Base-by-base conservation (phyloP, 169 alveolate species). In the Miamiensis avidus region DNA sequence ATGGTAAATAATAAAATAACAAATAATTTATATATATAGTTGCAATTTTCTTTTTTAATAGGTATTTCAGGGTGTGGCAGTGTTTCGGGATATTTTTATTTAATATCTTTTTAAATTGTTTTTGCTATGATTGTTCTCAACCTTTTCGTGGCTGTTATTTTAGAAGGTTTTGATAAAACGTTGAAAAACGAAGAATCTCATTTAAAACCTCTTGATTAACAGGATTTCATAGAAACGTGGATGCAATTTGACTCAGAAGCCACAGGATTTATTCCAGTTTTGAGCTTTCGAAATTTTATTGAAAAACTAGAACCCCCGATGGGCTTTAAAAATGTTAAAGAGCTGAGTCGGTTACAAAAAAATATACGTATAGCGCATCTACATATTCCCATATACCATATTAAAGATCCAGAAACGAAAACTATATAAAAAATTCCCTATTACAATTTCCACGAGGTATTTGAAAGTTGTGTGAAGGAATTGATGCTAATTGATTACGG, bases 61-160 rank as follows among this genome's bases (percentile, higher is more conserved):
- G 81, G 89, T 0, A 32, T 85, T 26, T 77, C 34, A 75, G 89
- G 89, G 20, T 85, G 89, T 85, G 89, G 89, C 0, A 77, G 34
- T 78, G 26, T 16, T 26, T 33, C 25, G 30, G 84, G 82, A 30
- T 76, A 76, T 49, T 30, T 72, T 31, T 77, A 76, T 31, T 33
- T 77, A 49, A 75, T 78, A 32, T 11, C 74, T 30, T 85, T 77
- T 34, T 31, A 65, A 65, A 34, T 85, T 1, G 77, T 85, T 69
- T 82, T 77, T 65, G 26, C 83, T 30, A 33, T 78, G 31, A 78
- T 85, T 28, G 49, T 85, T 75, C 74, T 77, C 34, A 85, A 85
- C 72, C 31, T 85, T n/a, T 85, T 85, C 75, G 82, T 85, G 26
- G 89, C 89, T 0, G 84, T 77, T 0, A 78, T 69, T 0, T 26